Base-by-base conservation (phyloP, 2,329 filamentous ascomycete species). In the Blumeriella jaapii region DNA sequence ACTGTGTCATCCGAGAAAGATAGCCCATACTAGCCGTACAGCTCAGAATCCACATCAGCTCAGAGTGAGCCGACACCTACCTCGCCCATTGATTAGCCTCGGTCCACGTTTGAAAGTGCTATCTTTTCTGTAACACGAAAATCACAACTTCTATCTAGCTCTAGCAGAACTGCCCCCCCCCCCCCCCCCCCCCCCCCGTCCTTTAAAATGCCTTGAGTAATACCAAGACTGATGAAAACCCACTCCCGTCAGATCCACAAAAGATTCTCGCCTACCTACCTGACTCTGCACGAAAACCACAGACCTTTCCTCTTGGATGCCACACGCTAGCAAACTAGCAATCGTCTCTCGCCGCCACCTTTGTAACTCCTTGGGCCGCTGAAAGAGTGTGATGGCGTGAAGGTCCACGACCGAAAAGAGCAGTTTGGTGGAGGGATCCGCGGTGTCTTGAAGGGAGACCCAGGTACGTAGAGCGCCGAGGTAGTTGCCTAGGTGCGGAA, bases 1-100 rank as follows among this genome's bases (percentile, higher is more conserved):
- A 98, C 59, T 96, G 91, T 17, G 91, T 96, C 91, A 98, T 98
- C n/a, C 91, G 71, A 7, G 81, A 81, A n/a, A 98, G 64, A 60
- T 94, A 93, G 24, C 91, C 91, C 59, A 91, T 86, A 4, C 83
- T 89, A 15, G 91, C 83, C 34, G 82, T 82, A 47, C 87, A 95
- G 54, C 84, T 89, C 42, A 98, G 62, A 53, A 96, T 86, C 91
- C 91, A 98, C 82, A 94, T 93, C 44, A 98, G 68, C 59, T 96
- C 87, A 3, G 82, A 65, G 61, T 96, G 91, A 29, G 78, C 77
- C 12, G 76, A 67, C 2, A 87, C 77, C 74, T 83, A 15, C 17
- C 2, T 18, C 8, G 10, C 23, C 29, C 10, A 10, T 8, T 13
- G 14, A n/a, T 7, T 10, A 22, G 7, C 19, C 6, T 17, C 18